Conservation (phyloP, 306 rosid species). For the Cucurbita ficifolia region DNA sequence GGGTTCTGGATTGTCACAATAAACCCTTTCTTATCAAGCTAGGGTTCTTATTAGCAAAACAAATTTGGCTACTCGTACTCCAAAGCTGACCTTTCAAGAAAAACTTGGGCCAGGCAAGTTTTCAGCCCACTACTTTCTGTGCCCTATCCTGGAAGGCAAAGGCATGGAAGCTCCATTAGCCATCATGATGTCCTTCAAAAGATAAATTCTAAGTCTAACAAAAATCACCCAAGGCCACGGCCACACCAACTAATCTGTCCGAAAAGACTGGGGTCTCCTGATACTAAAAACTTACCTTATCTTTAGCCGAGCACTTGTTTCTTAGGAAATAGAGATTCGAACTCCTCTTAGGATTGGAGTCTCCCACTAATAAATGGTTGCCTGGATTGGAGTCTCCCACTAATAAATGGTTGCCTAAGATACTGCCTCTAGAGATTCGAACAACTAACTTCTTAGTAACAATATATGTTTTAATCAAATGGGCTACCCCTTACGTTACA, state of each 20-base stretch:
- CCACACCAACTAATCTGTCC: constrained; percentile 11
- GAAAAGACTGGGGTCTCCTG: constrained; percentile 3
- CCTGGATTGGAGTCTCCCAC: constrained; percentile 7
- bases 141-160: constrained; percentile 19
- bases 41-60: not conserved
- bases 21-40: not conserved
- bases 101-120: constrained; percentile 9
- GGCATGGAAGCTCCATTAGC: constrained; percentile 16
- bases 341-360: not conserved
- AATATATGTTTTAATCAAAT: no score
- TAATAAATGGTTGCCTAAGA: not conserved
- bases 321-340: no score
- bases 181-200: constrained; percentile 33
- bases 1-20: constrained; percentile 6
- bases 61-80: constrained; percentile 13
- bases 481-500: not conserved
- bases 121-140: constrained; percentile 31
- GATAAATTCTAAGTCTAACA: constrained; percentile 11
- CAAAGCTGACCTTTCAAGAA: constrained; percentile 13
- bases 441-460: no score
- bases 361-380: not conserved
- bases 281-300: no score
- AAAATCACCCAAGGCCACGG: constrained; percentile 12
- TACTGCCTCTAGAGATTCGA: not conserved
- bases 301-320: no score